Evolutionary conservation across 2,329 filamentous ascomycete genomes (phyloP), one percentile per base, ranked within the genome.

Genomic region (Ceratocystis alfenasii): DNA sequence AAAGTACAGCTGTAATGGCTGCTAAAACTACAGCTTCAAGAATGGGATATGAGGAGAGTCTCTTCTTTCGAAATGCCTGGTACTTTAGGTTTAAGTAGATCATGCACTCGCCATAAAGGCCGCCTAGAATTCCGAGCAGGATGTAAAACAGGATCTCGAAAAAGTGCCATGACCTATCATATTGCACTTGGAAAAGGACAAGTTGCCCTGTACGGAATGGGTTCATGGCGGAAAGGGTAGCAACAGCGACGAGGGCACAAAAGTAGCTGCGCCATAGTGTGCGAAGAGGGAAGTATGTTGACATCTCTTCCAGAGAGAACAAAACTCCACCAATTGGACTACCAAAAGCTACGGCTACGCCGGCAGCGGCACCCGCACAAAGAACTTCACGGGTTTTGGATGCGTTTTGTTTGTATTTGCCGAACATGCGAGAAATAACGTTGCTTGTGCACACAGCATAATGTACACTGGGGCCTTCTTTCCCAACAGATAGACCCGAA

Each of bases 181-280:
- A 99, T 71, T 86, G 85, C 72, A 99, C 93, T 72, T 96, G 92
- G 76, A 99, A 99, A 93, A 99, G 97, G 83, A 99, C 94, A 53
- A 99, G 82, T 73, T 99, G 94, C 22, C 94, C 94, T 0, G 94
- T 97, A 64, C 94, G 81, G 76, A 99, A 99, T 25, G 94, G 94
- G 71, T 99, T 99, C 90, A 99, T 95, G 67, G 89, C 90, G 30
- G 94, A 88, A 48, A 99, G 78, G 17, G 96, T 90, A 62, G 91
- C 90, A 0, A 94, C 97, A 4, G 92, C 94, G 4, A 99, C 93
- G 69, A 99, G 78, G 36, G 94, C 94, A 75, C 94, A 99, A 74
- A 99, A 97, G 74, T 97, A 99, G 74, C 91, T 96, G 71, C 94
- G 84, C 94, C 94, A 97, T 76, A 99, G 84, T 0, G 94, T 99